Evolutionary conservation across 768 basidiomycete genomes (phyloP).

Genomic region (Tephrocybe sp.): DNA sequence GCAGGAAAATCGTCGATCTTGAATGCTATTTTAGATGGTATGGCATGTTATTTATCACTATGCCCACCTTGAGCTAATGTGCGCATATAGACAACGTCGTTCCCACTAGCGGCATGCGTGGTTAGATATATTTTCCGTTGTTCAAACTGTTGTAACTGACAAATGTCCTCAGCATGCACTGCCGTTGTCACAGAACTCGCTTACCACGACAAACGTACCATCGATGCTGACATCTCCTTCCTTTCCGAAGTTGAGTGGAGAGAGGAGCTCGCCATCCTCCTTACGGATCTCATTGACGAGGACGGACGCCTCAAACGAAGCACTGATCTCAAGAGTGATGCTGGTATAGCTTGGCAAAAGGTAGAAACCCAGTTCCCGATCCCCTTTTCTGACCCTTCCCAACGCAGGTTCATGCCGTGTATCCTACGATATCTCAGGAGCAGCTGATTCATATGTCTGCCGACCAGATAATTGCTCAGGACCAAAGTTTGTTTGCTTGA

Average conservation of each 20-base stretch:
- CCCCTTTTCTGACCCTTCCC: not conserved
- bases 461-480: slow-evolving; percentile 49
- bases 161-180: slow-evolving; percentile 49
- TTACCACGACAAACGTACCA: slow-evolving; percentile 52
- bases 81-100: slow-evolving; percentile 49
- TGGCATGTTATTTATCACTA: not conserved
- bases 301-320: slow-evolving; percentile 52
- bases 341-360: slow-evolving; percentile 64
- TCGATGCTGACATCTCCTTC: slow-evolving; percentile 62
- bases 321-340: slow-evolving; percentile 57
- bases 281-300: slow-evolving; percentile 60
- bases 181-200: slow-evolving; percentile 64
- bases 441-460: slow-evolving; percentile 46
- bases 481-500: slow-evolving; percentile 39
- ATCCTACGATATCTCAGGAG: slow-evolving; percentile 51
- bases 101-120: slow-evolving; percentile 67
- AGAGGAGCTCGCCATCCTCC: slow-evolving; percentile 52
- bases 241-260: slow-evolving; percentile 56
- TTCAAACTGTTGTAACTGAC: not conserved
- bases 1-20: slow-evolving; percentile 63
- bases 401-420: slow-evolving; percentile 58
- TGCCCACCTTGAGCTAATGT: too few relatives aligned
- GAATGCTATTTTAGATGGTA: slow-evolving; percentile 63
- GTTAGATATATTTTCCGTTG: slow-evolving; percentile 26
- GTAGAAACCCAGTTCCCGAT: slow-evolving; percentile 23